Evolutionary conservation across 2,329 filamentous ascomycete genomes (phyloP).

Genomic region (Leptodontidium sp.): DNA sequence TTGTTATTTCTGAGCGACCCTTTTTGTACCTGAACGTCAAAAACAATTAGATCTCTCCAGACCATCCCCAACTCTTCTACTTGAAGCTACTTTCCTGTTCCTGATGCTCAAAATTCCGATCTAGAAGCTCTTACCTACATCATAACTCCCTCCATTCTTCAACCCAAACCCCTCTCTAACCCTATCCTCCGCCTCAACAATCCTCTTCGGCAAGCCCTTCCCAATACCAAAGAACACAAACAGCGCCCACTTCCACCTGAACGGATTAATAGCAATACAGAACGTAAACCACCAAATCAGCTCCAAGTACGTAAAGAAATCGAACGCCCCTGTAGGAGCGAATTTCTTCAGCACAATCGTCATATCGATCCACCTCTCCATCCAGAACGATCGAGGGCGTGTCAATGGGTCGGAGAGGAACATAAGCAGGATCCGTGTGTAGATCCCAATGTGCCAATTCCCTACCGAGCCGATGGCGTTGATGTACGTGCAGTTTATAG

Average conservation of each 20-base stretch:
- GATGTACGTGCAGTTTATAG: constrained; percentile 82
- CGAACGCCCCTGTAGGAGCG: constrained; percentile 79
- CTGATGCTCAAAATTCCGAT: background rate
- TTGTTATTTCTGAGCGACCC: background rate
- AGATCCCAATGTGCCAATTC: constrained; percentile 91
- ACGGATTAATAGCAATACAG: constrained; percentile 80
- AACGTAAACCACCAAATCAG: constrained; percentile 87
- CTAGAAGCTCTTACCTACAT: constrained; percentile 41
- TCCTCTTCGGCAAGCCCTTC: constrained; percentile 66
- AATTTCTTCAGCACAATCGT: constrained; percentile 74
- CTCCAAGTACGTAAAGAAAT: constrained; percentile 90
- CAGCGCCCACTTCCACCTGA: constrained; percentile 87
- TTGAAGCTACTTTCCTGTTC: background rate
- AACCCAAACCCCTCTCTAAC: constrained; percentile 62
- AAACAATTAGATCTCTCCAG: no score
- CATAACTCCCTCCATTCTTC: constrained; percentile 41
- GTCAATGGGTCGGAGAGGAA: constrained; percentile 83
- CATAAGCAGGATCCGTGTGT: constrained; percentile 86
- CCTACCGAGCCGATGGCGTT: constrained; percentile 83
- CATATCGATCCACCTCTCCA: constrained; percentile 89
- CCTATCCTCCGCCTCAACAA: constrained; percentile 72
- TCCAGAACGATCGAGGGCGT: constrained; percentile 74
- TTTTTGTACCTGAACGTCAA: background rate
- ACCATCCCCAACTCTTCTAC: background rate
- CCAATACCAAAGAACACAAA: constrained; percentile 85